phyloP scores from a whole-genome alignment of 2,329 filamentous ascomycete species.

The Colletotrichum caudatum region DNA sequence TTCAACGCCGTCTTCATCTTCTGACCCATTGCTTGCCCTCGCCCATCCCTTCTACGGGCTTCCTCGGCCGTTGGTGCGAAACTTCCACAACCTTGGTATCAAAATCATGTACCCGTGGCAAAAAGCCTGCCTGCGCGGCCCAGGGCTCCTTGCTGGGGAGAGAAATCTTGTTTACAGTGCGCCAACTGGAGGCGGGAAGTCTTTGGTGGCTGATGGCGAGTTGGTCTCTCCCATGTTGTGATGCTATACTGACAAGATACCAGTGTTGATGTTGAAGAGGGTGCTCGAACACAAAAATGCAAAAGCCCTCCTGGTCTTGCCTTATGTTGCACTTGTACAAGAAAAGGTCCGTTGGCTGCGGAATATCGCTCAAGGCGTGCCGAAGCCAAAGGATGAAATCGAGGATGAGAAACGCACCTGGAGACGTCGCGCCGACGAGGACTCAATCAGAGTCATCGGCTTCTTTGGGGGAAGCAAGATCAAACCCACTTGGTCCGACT shows the following conservation, averaged over 20 bases:
- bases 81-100: constrained; percentile 76
- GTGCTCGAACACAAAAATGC: constrained; percentile 72
- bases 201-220: constrained; percentile 73
- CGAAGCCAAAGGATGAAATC: constrained; percentile 53
- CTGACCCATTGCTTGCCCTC: constrained; percentile 70
- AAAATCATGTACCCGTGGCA: constrained; percentile 84
- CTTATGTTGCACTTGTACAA: constrained; percentile 83
- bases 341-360: constrained; percentile 83
- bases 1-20: constrained; percentile 64
- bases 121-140: constrained; percentile 77
- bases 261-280: constrained; percentile 77
- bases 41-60: constrained; percentile 73
- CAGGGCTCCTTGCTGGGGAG: constrained; percentile 72
- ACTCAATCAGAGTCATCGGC: constrained; percentile 73
- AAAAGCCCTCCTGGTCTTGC: constrained; percentile 79
- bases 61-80: constrained; percentile 69
- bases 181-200: constrained; percentile 83
- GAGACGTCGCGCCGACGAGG: constrained; percentile 67
- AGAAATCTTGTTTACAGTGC: constrained; percentile 84
- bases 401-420: constrained; percentile 59
- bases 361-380: constrained; percentile 71
- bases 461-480: constrained; percentile 82
- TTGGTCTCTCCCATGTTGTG: not conserved
- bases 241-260: constrained; percentile 28
- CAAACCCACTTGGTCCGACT: constrained; percentile 76